phyloP scores from a whole-genome alignment of 1,139 yeast species.

The Candida sojae region DNA sequence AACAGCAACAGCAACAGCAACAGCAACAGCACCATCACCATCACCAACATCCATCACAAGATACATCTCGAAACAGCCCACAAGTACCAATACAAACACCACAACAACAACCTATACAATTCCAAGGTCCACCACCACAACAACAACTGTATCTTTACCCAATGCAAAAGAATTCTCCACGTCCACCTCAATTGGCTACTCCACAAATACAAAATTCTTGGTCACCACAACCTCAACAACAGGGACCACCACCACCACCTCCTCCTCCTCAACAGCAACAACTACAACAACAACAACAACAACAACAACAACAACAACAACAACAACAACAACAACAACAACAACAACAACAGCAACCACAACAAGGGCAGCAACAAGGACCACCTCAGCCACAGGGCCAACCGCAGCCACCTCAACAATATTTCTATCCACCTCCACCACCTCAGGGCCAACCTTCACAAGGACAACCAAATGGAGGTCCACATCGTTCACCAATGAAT shows the following conservation, averaged over 20 bases:
- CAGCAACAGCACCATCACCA: constrained; percentile 10
- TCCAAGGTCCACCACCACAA: constrained; percentile 5
- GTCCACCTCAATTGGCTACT: constrained; percentile 25
- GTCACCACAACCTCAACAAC: constrained; percentile 23
- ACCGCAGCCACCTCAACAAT: constrained; percentile 10
- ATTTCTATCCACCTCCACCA: constrained; percentile 20
- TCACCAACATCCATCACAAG: constrained; percentile 10
- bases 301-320: constrained; percentile 14
- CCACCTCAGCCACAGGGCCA: constrained; percentile 11
- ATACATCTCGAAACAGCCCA: constrained; percentile 10
- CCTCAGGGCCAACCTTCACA: constrained; percentile 17
- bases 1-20: constrained; percentile 7
- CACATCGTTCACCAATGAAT: constrained; percentile 19
- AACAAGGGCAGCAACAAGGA: constrained; percentile 16
- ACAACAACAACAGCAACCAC: constrained; percentile 18
- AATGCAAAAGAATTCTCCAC: constrained; percentile 22
- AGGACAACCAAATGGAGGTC: constrained; percentile 18
- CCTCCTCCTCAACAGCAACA: constrained; percentile 14
- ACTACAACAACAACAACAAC: constrained; percentile 17
- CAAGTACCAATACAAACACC: constrained; percentile 11
- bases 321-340: constrained; percentile 17
- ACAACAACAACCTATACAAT: constrained; percentile 12
- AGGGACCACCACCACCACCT: constrained; percentile 9
- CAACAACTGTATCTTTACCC: constrained; percentile 19
- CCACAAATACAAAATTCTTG: constrained; percentile 24